Evolutionary conservation across 352 stramenopile species (phyloP).

Genomic region (Globisporangium rhizosaccharum): DNA sequence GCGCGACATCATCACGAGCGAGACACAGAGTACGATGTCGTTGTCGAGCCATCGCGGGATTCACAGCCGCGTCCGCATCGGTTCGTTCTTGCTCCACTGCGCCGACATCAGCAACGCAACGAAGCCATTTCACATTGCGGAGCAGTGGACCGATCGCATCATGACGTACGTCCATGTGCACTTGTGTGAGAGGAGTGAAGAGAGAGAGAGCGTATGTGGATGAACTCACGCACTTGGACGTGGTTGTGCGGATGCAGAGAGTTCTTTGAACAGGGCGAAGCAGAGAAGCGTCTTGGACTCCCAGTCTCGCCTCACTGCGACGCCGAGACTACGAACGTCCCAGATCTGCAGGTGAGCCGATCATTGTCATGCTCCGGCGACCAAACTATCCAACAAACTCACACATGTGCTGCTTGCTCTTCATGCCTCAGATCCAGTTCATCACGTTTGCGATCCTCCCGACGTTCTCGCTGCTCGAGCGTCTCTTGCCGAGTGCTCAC

Average conservation of each 20-base stretch:
- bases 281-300: constrained; percentile 17
- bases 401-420: neutral
- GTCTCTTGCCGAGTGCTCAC: constrained; percentile 11
- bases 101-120: constrained; percentile 25
- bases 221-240: neutral
- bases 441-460: constrained; percentile 22
- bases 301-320: constrained; percentile 20
- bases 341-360: constrained; percentile 15
- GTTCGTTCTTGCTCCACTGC: constrained; percentile 26
- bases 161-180: constrained; percentile 13
- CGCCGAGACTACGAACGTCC: constrained; percentile 11
- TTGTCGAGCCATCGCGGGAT: constrained; percentile 1
- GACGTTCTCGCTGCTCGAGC: constrained; percentile 18
- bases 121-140: constrained; percentile 19
- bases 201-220: neutral
- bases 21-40: neutral
- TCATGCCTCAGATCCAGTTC: constrained; percentile 20
- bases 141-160: constrained; percentile 20
- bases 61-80: constrained; percentile 9
- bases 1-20: neutral
- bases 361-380: neutral
- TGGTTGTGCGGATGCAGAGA: constrained; percentile 10
- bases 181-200: neutral
- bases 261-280: constrained; percentile 24
- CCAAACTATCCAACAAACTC: neutral